These are phyloP conservation scores for Torulaspora maleeae DNA, from an alignment of 805 yeast species.

Conservation along the genomic window DNA sequence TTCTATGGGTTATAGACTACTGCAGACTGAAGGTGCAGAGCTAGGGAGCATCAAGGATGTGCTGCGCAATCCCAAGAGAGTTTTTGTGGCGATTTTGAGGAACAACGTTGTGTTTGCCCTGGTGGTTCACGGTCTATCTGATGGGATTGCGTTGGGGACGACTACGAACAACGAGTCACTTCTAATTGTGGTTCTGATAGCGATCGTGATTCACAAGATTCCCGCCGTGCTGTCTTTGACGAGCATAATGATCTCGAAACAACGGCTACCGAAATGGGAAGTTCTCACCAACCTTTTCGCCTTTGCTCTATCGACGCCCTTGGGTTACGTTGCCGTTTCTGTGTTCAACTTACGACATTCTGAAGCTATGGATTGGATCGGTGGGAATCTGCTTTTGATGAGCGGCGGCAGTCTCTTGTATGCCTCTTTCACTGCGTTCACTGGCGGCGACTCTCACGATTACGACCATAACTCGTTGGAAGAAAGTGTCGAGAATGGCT, in stretches of 20 bases:
- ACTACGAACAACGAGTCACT: constrained; percentile 40
- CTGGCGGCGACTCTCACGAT: constrained; percentile 20
- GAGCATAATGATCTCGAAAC: constrained; percentile 44
- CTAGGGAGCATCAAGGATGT: constrained; percentile 21
- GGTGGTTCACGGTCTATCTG: constrained; percentile 55
- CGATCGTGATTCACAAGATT: constrained; percentile 57
- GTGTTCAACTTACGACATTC: constrained; percentile 26
- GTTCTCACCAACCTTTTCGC: constrained; percentile 45
- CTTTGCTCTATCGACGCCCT: constrained; percentile 35
- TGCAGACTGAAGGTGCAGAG: neutral
- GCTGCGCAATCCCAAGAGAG: constrained; percentile 23
- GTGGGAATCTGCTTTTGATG: constrained; percentile 33
- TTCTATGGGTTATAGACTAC: neutral
- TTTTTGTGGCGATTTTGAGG: constrained; percentile 32
- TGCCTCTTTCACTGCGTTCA: constrained; percentile 35
- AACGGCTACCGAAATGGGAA: constrained; percentile 36
- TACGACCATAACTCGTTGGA: constrained; percentile 3
- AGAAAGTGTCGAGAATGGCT: constrained; percentile 4
- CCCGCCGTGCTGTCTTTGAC: constrained; percentile 61
- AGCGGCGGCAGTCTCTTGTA: constrained; percentile 37
- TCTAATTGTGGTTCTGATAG: constrained; percentile 45
- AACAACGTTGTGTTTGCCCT: constrained; percentile 55
- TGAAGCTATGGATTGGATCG: constrained; percentile 29
- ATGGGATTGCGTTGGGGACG: constrained; percentile 61
- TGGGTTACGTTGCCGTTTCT: constrained; percentile 30